These are phyloP conservation scores for Fragaria nilgerrensis DNA, from an alignment of 306 rosid species.

Conservation along the genomic window DNA sequence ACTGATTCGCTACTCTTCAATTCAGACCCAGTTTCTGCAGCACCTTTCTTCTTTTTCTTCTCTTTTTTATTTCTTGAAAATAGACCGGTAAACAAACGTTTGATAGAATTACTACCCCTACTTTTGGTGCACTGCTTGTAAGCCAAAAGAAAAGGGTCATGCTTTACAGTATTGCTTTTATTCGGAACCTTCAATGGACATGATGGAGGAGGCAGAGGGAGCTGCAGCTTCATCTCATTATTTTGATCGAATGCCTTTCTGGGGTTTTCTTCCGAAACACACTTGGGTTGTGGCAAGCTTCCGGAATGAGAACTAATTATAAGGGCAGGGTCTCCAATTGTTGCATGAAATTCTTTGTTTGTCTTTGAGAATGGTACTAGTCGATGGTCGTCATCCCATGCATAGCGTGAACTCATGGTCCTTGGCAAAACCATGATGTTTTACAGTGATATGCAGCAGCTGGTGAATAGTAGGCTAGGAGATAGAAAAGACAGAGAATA, in stretches of 20 bases:
- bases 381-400: background rate
- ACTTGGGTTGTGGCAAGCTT: background rate
- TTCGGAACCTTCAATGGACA: background rate
- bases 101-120: background rate
- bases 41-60: background rate
- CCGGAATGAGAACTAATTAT: background rate
- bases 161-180: background rate
- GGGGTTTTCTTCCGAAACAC: background rate
- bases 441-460: background rate
- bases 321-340: background rate
- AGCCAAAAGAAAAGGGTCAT: background rate
- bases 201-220: conserved; percentile 1
- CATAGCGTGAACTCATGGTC: background rate
- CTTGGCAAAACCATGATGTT: background rate
- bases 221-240: background rate
- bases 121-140: background rate
- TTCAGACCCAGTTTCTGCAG: background rate
- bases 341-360: background rate
- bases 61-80: background rate
- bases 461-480: too few species aligned
- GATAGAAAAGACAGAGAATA: too few species aligned
- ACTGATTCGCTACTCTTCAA: background rate
- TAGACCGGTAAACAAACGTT: background rate
- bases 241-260: background rate
- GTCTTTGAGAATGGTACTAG: background rate